A percentile compares a stretch with the other conserved stretches of the same genome.
These are phyloP conservation scores for Colletotrichum lupini DNA, from an alignment of 2,329 filamentous ascomycete species.

Conservation along the genomic window DNA sequence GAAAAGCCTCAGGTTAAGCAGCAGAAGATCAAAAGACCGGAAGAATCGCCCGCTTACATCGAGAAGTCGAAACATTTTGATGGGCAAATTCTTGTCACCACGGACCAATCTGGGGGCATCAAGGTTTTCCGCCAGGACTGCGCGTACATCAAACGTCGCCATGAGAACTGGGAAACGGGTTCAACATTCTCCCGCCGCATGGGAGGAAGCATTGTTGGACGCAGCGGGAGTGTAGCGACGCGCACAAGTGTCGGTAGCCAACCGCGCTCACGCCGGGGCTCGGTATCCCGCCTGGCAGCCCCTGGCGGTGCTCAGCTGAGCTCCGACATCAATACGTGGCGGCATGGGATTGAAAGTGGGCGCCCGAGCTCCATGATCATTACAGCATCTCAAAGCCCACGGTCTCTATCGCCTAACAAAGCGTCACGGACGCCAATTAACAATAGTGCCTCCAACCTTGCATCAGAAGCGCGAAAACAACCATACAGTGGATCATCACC, in stretches of 20 bases:
- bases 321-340: slow-evolving; percentile 89
- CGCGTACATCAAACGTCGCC: slow-evolving; percentile 80
- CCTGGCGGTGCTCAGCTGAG: slow-evolving; percentile 46
- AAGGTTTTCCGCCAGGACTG: slow-evolving; percentile 98
- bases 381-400: slow-evolving; percentile 59
- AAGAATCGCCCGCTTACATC: slow-evolving; percentile 81
- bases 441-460: slow-evolving; percentile 50
- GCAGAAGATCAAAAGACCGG: slow-evolving; percentile 55
- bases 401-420: slow-evolving; percentile 67
- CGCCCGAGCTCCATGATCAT: slow-evolving; percentile 50
- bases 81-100: slow-evolving; percentile 92
- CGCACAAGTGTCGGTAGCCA: slow-evolving; percentile 62
- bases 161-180: slow-evolving; percentile 81
- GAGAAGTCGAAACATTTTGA: slow-evolving; percentile 79
- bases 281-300: slow-evolving; percentile 54
- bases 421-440: slow-evolving; percentile 48
- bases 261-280: slow-evolving; percentile 63
- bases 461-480: slow-evolving; percentile 58
- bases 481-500: slow-evolving; percentile 50
- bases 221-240: slow-evolving; percentile 67
- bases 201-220: slow-evolving; percentile 64
- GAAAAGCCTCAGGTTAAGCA: slow-evolving; percentile 38
- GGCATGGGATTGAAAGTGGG: slow-evolving; percentile 70
- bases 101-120: slow-evolving; percentile 87
- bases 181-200: slow-evolving; percentile 81